Base-by-base conservation (phyloP, 2,329 filamentous ascomycete genomes). In the Exophiala oligosperma region DNA sequence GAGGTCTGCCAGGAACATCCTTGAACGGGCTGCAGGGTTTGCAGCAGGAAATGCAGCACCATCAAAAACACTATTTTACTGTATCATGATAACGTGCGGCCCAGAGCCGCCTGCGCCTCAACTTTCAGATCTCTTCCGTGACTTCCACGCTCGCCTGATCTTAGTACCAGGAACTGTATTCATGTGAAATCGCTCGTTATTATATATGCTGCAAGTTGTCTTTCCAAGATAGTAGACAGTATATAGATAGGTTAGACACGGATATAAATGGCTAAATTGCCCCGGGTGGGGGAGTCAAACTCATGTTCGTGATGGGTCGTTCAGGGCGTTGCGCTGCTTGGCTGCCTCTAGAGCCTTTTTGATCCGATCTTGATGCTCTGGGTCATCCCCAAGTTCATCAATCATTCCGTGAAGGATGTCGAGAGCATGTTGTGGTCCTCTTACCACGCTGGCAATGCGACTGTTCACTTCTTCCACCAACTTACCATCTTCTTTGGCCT, bases 291-390 rank as follows among this genome's bases (percentile, higher is more conserved):
- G 26, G 26, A 35, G 7, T 35, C 9, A 35, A 35, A 2, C 4
- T 48, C 46, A 48, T 11, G 24, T 17, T 48, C 28, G 24, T 24
- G 24, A n/a, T 38, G 40, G n/a, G 14, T 47, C 49, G 17, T 21
- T 47, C 23, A 49, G 44, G 32, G 56, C 52, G 70, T 84, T 83
- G 61, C 81, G 74, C 69, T 73, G 76, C 71, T 83, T 83, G 7
- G 81, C 81, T 56, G 78, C 76, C 60, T 83, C 79, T 54, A 84
- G 67, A 32, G 81, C 81, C 62, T 71, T 76, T 47, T 75, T 76
- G 50, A 82, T 67, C 62, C 80, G 73, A 58, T 75, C 71, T 59
- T 79, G 73, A 64, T 79, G 79, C 59, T 78, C 76, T 11, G 68
- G 64, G 54, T 77, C 74, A 17, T 69, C 68, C 57, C 67, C 70